These are phyloP conservation scores for Streptanthus diversifolius DNA, from an alignment of 345 rosid species.

Conservation along the genomic window DNA sequence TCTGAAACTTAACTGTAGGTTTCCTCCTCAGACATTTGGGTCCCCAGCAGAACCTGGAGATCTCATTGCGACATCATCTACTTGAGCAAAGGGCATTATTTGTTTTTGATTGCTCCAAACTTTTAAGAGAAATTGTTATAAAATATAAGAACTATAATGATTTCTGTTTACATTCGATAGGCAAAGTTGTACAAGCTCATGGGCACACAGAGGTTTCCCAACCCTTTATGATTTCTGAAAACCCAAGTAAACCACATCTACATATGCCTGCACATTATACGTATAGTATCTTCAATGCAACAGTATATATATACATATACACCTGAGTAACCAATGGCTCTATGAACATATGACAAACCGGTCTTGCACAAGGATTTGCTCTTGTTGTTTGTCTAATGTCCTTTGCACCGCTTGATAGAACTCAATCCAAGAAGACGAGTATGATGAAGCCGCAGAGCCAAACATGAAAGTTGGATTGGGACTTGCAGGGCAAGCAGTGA, in stretches of 20 bases:
- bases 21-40: background rate
- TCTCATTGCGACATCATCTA: background rate
- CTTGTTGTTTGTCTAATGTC: constrained; percentile 52
- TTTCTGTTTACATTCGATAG: constrained; percentile 15
- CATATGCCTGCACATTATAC: background rate
- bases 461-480: constrained; percentile 83
- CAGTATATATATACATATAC: constrained; percentile 29
- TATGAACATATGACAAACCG: constrained; percentile 59
- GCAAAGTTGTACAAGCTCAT: constrained; percentile 27
- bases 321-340: constrained; percentile 16
- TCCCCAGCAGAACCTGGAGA: background rate
- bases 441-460: constrained; percentile 44
- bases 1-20: background rate
- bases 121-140: background rate
- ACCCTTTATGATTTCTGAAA: constrained; percentile 4
- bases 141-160: background rate
- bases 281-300: constrained; percentile 11
- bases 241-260: constrained; percentile 19
- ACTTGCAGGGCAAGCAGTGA: constrained; percentile 73
- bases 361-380: constrained; percentile 41
- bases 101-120: background rate
- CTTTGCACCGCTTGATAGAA: constrained; percentile 59
- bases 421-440: constrained; percentile 68
- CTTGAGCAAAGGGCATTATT: background rate
- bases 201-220: constrained; percentile 11